Evolutionary conservation across 768 basidiomycete species (phyloP), one percentile per base, ranked within the genome.

Genomic region (Suillus cothurnatus): DNA sequence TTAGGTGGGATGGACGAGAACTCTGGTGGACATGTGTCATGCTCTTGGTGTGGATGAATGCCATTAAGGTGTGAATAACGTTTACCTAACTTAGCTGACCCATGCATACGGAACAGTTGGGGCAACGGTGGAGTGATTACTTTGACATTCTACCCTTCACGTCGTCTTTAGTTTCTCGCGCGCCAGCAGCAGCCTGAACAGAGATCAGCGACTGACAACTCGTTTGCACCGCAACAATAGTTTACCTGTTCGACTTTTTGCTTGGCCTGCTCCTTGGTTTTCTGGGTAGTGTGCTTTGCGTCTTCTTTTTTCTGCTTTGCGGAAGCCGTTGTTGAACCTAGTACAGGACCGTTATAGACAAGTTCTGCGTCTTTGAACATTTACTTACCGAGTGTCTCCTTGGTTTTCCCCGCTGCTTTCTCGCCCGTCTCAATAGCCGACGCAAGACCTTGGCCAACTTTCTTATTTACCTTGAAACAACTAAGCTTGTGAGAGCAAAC

Each of bases 371-470:
- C 45, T 28, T 50, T 34, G 61, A 45, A 31, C 58, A 47, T 43
- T 23, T 36, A 50, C 67, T 53, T 50, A 78, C 82, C 76, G 6
- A 82, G 53, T 1, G 74, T 74, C 64, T 77, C 68, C 70, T 81
- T 81, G 32, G 78, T 77, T 61, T 71, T 73, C 65, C 78, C 77
- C 8, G 78, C 77, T 4, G 72, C 81, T 64, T 76, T 68, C 68
- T 83, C 80, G 19, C 78, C 82, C 26, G 72, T 78, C 66, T 81
- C 82, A 61, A 83, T 79, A 6, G 76, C 80, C 2, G 74, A 73
- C 6, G 81, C 81, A n/a, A 82, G 69, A 21, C 76, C 74, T 58
- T 73, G 38, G 4, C 81, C 82, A 26, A 79, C 76, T 31, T 72
- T 73, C 68, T 76, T 81, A 73, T 81, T 83, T 21, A 81, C 75